Evolutionary conservation across 2,329 filamentous ascomycete genomes (phyloP), one percentile per base, ranked within the genome.

Genomic region (Onygena corvina): DNA sequence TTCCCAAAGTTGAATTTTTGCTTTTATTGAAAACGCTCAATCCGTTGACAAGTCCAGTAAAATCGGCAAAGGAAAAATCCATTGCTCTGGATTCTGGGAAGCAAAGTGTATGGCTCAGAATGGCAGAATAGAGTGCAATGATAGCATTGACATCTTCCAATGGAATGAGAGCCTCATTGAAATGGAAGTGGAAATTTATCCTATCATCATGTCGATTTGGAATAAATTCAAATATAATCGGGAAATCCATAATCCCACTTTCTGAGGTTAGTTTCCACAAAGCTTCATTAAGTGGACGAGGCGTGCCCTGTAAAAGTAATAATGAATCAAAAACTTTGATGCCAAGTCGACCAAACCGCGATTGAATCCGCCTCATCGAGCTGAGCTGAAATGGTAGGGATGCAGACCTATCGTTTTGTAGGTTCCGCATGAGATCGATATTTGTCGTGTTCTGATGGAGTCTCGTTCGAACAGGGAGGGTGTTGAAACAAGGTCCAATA

Each of bases 401-500:
- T 0, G 80, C 71, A 0, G 76, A 67, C 58, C 85, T 88, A 21
- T 78, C 61, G 0, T 65, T 64, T 47, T 88, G 82, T 2, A 86
- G 71, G 2, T 67, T 62, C 50, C 75, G 76, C 21, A 83, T 66
- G 8, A 88, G 61, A 3, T 80, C 74, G 0, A 71, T 57, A 50
- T 81, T 80, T 12, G 72, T 74, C 0, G 63, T 68, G 1, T 62
- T 62, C 2, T 61, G 60, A 1, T 71, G 65, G 7, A 84, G 53
- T 27, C 78, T 66, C 12, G 79, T 67, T 21, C 86, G 76, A 1
- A 88, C 61, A 0, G 89, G 87, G 9, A 94, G 67, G 0, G 89
- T 94, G 60, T 94, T 95, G 71, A 95, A 94, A 62, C 87, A 94
- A 0, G 89, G 89, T 0, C 86, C 87, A n/a, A 93, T 77, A 4